Percentiles rank a stretch among this genome's conserved stretches.
phyloP scores from a whole-genome alignment of 2,329 filamentous ascomycete genomes.

The Monosporascus sp. region DNA sequence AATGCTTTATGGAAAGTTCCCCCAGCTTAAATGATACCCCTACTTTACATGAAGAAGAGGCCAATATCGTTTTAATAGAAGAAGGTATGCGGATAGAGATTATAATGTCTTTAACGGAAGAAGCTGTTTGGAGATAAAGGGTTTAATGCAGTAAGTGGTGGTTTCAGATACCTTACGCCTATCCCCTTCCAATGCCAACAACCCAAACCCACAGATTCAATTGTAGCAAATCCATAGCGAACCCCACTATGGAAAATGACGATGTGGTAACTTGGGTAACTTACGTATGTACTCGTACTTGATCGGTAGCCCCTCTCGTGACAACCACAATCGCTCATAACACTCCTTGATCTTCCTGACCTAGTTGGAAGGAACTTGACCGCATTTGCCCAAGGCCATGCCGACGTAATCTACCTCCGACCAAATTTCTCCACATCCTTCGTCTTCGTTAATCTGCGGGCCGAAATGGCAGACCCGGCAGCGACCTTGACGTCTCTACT shows the following conservation, averaged over 20 bases:
- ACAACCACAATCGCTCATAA: not conserved
- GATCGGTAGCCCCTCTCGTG: not conserved
- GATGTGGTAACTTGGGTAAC: not conserved
- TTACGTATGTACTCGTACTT: not conserved
- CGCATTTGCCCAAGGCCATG: not conserved
- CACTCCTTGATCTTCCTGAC: no score
- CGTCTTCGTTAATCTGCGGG: not conserved
- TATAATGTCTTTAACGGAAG: no score
- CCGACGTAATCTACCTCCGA: not conserved
- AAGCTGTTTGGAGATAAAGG: no score
- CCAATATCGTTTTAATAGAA: no score
- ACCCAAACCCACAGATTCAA: not conserved
- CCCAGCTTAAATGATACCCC: no score
- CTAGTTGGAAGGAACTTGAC: no score
- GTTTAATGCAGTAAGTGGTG: no score
- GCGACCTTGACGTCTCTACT: conserved; percentile 49
- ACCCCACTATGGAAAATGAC: not conserved
- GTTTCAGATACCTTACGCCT: no score
- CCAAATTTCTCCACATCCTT: not conserved
- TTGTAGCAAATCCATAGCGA: not conserved
- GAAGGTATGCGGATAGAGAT: no score
- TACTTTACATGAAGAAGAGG: no score
- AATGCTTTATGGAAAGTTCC: no score
- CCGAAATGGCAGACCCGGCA: conserved; percentile 37
- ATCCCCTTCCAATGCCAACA: no score